Evolutionary conservation across 1,284 basidiomycete species (phyloP).

Genomic region (Inonotus obliquus): DNA sequence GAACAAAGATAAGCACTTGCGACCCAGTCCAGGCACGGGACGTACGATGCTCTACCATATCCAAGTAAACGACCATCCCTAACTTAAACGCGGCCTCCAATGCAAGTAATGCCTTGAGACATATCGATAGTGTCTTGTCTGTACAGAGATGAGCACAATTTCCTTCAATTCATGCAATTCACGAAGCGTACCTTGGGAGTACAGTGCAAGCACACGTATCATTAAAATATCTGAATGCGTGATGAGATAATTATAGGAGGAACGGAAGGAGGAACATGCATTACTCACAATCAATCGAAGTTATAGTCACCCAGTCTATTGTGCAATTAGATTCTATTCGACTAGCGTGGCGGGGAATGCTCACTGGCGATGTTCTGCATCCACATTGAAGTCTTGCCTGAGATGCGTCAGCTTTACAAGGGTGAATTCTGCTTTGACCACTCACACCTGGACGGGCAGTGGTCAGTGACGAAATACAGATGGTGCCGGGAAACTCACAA

Average conservation of each 20-base stretch:
- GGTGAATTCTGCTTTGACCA: too few relatives aligned
- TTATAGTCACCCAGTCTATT: background rate
- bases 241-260: background rate
- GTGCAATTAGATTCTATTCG: background rate
- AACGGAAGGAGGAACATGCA: background rate
- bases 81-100: background rate
- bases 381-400: background rate
- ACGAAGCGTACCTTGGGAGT: background rate
- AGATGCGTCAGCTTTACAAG: too few relatives aligned
- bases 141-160: background rate
- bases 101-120: background rate
- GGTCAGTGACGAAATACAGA: background rate
- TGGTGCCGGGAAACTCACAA: background rate
- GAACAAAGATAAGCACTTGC: background rate
- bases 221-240: background rate
- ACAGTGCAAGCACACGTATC: background rate
- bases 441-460: too few relatives aligned
- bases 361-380: background rate
- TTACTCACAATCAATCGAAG: background rate
- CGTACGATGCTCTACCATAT: background rate
- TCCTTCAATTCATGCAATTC: background rate
- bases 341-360: background rate
- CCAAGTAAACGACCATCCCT: background rate
- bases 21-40: background rate
- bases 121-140: background rate